Evolutionary conservation across 495 filamentous ascomycete species (phyloP), one percentile per base, ranked within the genome.

Genomic region (Penicillium ochrochloron): DNA sequence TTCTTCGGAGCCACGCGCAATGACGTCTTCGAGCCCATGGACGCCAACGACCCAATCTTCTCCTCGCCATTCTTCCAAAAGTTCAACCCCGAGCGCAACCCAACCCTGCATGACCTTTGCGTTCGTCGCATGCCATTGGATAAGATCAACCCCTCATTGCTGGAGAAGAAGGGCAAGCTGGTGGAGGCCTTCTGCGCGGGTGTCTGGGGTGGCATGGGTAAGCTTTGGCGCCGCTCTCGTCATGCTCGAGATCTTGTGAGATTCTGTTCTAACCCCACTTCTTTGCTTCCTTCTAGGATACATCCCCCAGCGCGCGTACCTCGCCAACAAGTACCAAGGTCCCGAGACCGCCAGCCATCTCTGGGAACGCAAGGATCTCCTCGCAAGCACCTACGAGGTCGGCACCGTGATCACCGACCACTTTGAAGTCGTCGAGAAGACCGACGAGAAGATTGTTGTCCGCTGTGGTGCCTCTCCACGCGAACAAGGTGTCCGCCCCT

Each of bases 371-470:
- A 70, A 78, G 8, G 84, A 88, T 41, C 80, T 93, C 1, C 68
- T 79, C 23, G 54, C 67, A 19, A 84, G 79, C 33, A 77, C 63
- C 37, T 93, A 90, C 72, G 82, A 87, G 29, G 75, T 83, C 41
- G 89, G 89, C 29, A 89, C 89, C 23, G 72, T 84, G 33, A 84
- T 92, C 67, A 89, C 87, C 29, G 90, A 93, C 70, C 89, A 93
- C 75, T 92, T 93, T 73, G 88, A 93, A 73, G 89, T 93, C 0
- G 75, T 93, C 3, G 84, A 86, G 62, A 88, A 90, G 73, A 85
- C 82, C 19, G 78, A 84, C 9, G 83, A 83, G 53, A 56, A 56
- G 9, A 56, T 56, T 56, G 31, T 56, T 0, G 53, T 56, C 33
- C 85, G 90, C 19, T 88, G 87, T 69, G 90, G 89, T 27, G 89